Evolutionary conservation across 2,329 filamentous ascomycete species (phyloP).

Genomic region (Exophiala xenobiotica): DNA sequence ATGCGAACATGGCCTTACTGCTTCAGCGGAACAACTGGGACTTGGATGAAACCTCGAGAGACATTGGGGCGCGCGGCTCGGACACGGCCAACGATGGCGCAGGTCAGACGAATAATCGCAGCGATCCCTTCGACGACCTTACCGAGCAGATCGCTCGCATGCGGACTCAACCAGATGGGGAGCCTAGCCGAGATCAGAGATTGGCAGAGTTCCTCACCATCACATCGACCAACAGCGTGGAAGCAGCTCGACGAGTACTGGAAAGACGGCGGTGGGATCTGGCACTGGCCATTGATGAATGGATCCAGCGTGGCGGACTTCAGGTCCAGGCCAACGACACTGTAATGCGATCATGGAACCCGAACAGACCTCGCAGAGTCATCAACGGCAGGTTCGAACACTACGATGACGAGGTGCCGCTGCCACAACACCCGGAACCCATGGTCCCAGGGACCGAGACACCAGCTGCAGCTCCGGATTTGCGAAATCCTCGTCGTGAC

Average conservation of each 20-base stretch:
- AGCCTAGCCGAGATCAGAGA: conserved; percentile 3
- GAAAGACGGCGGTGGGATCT: conserved; percentile 11
- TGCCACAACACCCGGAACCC: too few species aligned
- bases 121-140: not conserved
- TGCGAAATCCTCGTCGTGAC: not conserved
- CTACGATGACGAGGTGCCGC: not conserved
- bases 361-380: not conserved
- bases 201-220: conserved; percentile 16
- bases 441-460: too few species aligned
- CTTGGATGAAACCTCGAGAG: not conserved
- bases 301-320: conserved; percentile 45
- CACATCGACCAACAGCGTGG: conserved; percentile 14
- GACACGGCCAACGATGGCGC: too few species aligned
- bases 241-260: conserved; percentile 1
- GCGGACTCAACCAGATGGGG: not conserved
- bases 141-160: not conserved
- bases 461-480: not conserved
- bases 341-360: not conserved
- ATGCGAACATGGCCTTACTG: conserved; percentile 9
- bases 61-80: too few species aligned
- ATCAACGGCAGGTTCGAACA: not conserved
- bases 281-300: conserved; percentile 77
- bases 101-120: not conserved
- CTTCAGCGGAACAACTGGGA: not conserved
- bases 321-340: not conserved